Evolutionary conservation across 257 asterid genomes (phyloP), one percentile per base, ranked within the genome.

Genomic region (Parsonsia alboflavescens): DNA sequence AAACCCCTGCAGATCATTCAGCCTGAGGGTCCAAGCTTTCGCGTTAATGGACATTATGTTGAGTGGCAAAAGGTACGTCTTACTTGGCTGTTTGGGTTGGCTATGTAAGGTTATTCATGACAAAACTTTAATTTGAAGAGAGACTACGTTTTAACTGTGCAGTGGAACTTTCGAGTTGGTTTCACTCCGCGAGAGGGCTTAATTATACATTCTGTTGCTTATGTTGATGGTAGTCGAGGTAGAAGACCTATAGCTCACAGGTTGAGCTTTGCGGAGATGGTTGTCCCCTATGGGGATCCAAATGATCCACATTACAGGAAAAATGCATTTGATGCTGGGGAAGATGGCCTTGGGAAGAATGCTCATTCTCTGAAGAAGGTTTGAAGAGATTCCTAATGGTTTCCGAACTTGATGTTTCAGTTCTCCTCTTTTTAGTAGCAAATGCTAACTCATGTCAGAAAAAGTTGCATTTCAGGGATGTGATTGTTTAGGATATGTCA

Each of bases 241-340:
- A 86, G 98, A 83, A 89, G 99, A 78, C 97, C 96, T 64, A 88
- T 92, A 70, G 99, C 99, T 28, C 99, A 90, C 82, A 83, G 98
- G 88, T 84, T 95, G 86, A 92, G 98, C 82, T 94, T 94, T 84
- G 98, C 89, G 84, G 98, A 94, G 86, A 92, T 94, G 98, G 98
- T 94, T 80, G 98, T 94, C 67, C 98, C 98, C 56, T 94, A 94
- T 78, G 98, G 98, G 33, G 98, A 95, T 83, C 99, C 99, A 41
- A 94, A 94, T 83, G 98, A 92, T 33, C 98, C 99, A 73, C 99
- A 95, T 78, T 92, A 95, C 84, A 83, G 99, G 71, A 95, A 95
- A 77, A 95, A 92, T 76, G 99, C 99, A 57, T 95, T 95, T 85
- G 99, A 95, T 88, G 99, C 97, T 7, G 99, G 99, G 79, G 99